phyloP scores from a whole-genome alignment of 768 basidiomycete genomes.

The Neoboletus magnificus region DNA sequence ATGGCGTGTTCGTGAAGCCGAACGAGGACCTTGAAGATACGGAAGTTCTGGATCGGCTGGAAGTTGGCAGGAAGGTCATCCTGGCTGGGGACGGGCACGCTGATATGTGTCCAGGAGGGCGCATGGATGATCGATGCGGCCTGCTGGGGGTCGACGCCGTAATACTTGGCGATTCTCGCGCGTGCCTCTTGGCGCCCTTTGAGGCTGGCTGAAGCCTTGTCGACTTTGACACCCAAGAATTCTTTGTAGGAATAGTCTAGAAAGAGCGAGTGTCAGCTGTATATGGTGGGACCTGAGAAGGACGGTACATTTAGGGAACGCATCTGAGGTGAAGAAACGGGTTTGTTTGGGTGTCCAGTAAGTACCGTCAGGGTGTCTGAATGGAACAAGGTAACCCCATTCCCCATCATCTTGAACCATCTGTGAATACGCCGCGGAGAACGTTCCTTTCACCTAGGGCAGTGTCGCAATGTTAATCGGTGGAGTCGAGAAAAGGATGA shows the following conservation, averaged over 20 bases:
- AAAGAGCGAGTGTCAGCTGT: background rate
- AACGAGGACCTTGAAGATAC: slow-evolving; percentile 25
- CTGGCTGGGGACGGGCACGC: slow-evolving; percentile 8
- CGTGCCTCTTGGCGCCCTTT: slow-evolving; percentile 21
- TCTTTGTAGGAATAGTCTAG: slow-evolving; percentile 29
- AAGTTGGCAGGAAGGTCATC: slow-evolving; percentile 13
- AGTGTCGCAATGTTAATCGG: background rate
- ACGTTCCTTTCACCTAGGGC: slow-evolving; percentile 21
- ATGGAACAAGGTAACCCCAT: slow-evolving; percentile 19
- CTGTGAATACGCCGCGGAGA: slow-evolving; percentile 21
- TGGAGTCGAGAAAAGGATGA: background rate
- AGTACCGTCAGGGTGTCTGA: slow-evolving; percentile 20
- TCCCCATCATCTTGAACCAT: slow-evolving; percentile 19
- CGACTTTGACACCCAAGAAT: slow-evolving; percentile 26
- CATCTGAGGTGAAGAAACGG: slow-evolving; percentile 19
- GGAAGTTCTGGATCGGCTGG: slow-evolving; percentile 20
- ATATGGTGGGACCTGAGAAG: background rate
- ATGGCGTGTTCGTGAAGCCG: slow-evolving; percentile 25
- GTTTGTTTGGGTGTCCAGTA: slow-evolving; percentile 27
- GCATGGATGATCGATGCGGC: background rate
- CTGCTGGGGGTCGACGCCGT: slow-evolving; percentile 22
- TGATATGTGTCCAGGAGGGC: slow-evolving; percentile 16
- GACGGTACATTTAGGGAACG: slow-evolving; percentile 22
- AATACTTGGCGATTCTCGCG: slow-evolving; percentile 20
- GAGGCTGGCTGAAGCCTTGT: slow-evolving; percentile 10